Conservation (phyloP, 1,139 yeast genomes). For the Pichia norvegensis region DNA sequence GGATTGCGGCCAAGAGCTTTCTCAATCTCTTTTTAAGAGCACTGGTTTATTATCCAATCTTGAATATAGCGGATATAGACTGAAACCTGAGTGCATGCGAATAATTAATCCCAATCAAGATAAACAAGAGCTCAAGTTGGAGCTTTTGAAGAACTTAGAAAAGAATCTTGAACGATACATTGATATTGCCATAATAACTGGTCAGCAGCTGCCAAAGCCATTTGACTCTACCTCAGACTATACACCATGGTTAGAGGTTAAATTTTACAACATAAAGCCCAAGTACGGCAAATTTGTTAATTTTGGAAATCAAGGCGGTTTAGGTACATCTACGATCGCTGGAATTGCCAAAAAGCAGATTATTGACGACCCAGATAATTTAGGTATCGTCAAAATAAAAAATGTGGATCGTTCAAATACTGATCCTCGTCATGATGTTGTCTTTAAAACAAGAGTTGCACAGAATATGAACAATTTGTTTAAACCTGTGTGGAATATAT, state of each 20-base stretch:
- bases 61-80: constrained; percentile 61
- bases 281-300: constrained; percentile 7
- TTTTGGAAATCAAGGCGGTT: background rate
- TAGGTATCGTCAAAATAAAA: constrained; percentile 4
- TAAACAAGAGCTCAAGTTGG: constrained; percentile 17
- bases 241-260: constrained; percentile 54
- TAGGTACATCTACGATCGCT: background rate
- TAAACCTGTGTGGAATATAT: constrained; percentile 74
- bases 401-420: constrained; percentile 9
- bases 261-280: constrained; percentile 39
- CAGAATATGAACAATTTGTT: constrained; percentile 54
- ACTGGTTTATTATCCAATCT: constrained; percentile 18
- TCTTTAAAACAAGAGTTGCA: constrained; percentile 34
- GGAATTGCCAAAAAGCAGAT: background rate
- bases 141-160: constrained; percentile 10
- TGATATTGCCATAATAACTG: constrained; percentile 58
- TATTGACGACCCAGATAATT: background rate
- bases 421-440: constrained; percentile 9
- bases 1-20: constrained; percentile 85
- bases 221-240: constrained; percentile 39
- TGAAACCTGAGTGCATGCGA: constrained; percentile 47
- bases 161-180: constrained; percentile 20
- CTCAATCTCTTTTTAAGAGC: constrained; percentile 66
- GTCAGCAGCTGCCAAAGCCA: constrained; percentile 75
- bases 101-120: constrained; percentile 22